Evolutionary conservation across 129 eudicot genomes (phyloP).

Genomic region (Pulicaria dysenterica): DNA sequence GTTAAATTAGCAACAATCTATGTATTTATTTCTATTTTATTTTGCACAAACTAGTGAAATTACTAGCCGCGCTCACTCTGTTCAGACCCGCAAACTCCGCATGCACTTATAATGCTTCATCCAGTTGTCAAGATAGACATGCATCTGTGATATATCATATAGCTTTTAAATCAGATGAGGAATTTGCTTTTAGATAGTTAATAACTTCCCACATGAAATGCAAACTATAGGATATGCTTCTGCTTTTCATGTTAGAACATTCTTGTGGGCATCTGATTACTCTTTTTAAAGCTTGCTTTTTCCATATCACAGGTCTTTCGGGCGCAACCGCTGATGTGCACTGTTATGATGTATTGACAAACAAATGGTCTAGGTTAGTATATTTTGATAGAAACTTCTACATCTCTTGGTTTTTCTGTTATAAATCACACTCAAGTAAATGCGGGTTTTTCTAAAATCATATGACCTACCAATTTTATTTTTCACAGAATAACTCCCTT

Average conservation of each 20-base stretch:
- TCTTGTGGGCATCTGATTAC: slow-evolving; percentile 24
- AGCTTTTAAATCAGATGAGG: slow-evolving; percentile 16
- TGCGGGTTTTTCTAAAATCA: slow-evolving; percentile 12
- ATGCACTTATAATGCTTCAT: too few relatives aligned
- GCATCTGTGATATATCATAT: background rate
- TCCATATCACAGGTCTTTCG: slow-evolving; percentile 75
- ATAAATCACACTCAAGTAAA: background rate
- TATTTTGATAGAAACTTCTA: background rate
- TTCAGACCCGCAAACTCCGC: background rate
- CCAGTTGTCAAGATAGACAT: background rate
- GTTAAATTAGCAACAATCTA: slow-evolving; percentile 15
- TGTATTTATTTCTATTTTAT: background rate
- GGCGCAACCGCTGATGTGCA: slow-evolving; percentile 99
- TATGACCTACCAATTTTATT: slow-evolving; percentile 8
- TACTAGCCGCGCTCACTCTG: slow-evolving; percentile 15
- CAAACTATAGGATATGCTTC: slow-evolving; percentile 10
- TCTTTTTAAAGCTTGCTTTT: slow-evolving; percentile 25
- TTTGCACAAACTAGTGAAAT: background rate
- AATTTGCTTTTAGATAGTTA: background rate
- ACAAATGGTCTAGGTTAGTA: slow-evolving; percentile 95
- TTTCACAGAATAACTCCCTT: slow-evolving; percentile 77
- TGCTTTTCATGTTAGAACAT: slow-evolving; percentile 18
- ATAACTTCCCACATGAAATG: slow-evolving; percentile 2
- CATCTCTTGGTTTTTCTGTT: slow-evolving; percentile 3
- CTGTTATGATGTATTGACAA: slow-evolving; percentile 86